Evolutionary conservation across 805 yeast genomes (phyloP).

Genomic region (Metschnikowia kofuensis): DNA sequence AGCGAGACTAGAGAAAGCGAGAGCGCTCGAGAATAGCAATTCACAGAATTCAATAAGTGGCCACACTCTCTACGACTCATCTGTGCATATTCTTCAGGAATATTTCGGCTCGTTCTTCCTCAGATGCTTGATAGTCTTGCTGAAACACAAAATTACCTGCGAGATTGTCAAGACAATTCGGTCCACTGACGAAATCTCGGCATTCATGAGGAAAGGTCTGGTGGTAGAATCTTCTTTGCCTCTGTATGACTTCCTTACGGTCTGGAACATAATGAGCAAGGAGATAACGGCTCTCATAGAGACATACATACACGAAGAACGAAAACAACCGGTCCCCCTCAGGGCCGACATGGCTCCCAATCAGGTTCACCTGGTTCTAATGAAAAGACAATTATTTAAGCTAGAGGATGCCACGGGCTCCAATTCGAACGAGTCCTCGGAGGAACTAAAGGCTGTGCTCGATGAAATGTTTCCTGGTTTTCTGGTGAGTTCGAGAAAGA

Average conservation of each 20-base stretch:
- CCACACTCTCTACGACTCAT: slow-evolving; percentile 42
- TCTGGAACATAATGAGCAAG: slow-evolving; percentile 33
- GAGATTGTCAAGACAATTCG: slow-evolving; percentile 47
- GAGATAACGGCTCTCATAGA: slow-evolving; percentile 32
- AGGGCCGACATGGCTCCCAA: slow-evolving; percentile 9
- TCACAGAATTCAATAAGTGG: slow-evolving; percentile 24
- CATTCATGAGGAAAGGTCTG: slow-evolving; percentile 11
- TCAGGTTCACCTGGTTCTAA: slow-evolving; percentile 23
- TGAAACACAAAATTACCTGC: slow-evolving; percentile 63
- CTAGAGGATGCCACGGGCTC: slow-evolving; percentile 30
- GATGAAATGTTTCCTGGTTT: slow-evolving; percentile 74
- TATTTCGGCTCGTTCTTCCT: slow-evolving; percentile 69
- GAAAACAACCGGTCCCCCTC: not conserved
- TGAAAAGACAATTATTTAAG: slow-evolving; percentile 28
- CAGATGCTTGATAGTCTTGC: slow-evolving; percentile 59
- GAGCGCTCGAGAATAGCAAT: slow-evolving; percentile 25
- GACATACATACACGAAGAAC: slow-evolving; percentile 32
- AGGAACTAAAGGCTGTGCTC: slow-evolving; percentile 35
- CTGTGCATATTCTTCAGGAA: slow-evolving; percentile 60
- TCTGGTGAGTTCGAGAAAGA: slow-evolving; percentile 20
- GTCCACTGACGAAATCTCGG: slow-evolving; percentile 18
- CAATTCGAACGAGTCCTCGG: slow-evolving; percentile 20
- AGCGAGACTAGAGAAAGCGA: slow-evolving; percentile 28
- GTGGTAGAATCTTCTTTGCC: not conserved
- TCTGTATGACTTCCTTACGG: slow-evolving; percentile 19